Conservation (phyloP, 108 stramenopile species). For the Fragilaria radians region DNA sequence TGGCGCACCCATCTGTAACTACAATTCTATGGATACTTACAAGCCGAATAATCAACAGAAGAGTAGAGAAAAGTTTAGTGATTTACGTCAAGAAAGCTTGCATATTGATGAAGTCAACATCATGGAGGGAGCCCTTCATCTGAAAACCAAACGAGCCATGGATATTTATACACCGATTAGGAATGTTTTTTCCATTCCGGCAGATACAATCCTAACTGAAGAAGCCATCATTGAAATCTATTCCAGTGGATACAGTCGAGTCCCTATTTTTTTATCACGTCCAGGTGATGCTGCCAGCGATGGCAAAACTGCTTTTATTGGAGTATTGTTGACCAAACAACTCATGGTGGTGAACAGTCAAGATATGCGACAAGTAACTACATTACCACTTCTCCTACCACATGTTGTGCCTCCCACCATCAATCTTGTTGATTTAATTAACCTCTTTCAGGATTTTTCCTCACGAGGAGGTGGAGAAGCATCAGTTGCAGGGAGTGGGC, state of each 20-base stretch:
- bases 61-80: slow-evolving; percentile 5
- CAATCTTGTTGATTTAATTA: slow-evolving; percentile 67
- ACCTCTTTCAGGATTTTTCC: slow-evolving; percentile 61
- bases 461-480: slow-evolving; percentile 32
- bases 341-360: slow-evolving; percentile 57
- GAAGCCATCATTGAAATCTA: slow-evolving; percentile 51
- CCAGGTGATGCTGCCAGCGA: slow-evolving; percentile 23
- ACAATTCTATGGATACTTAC: background rate
- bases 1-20: slow-evolving; percentile 28
- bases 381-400: slow-evolving; percentile 54
- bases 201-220: slow-evolving; percentile 50
- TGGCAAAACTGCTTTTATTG: slow-evolving; percentile 26
- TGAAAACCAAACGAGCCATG: slow-evolving; percentile 57
- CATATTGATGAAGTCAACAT: slow-evolving; percentile 67
- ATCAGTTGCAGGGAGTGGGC: slow-evolving; percentile 47
- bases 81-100: slow-evolving; percentile 32
- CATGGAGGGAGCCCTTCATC: slow-evolving; percentile 68
- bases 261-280: slow-evolving; percentile 55
- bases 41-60: background rate
- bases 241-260: slow-evolving; percentile 54
- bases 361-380: slow-evolving; percentile 41
- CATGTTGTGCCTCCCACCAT: slow-evolving; percentile 51
- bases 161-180: slow-evolving; percentile 56
- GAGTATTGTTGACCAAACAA: slow-evolving; percentile 50
- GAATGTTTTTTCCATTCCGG: slow-evolving; percentile 47